Evolutionary conservation across 129 eudicot species (phyloP).

Genomic region (Saussurea involucrata): DNA sequence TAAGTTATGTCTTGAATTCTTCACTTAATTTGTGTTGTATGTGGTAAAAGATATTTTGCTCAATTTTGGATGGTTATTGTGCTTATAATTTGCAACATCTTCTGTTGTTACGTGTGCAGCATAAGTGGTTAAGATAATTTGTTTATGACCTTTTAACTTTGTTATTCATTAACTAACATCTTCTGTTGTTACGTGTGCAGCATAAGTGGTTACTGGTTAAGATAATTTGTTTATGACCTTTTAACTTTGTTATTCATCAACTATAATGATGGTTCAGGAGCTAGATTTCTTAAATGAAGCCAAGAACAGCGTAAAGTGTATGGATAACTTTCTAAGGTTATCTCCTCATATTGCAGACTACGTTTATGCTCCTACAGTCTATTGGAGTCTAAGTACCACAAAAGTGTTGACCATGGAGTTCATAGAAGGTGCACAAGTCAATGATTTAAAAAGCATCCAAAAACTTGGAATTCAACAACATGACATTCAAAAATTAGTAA

Average conservation of each 20-base stretch:
- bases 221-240: no score
- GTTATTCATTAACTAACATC: slow-evolving; percentile 25
- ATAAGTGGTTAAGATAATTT: neutral
- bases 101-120: neutral
- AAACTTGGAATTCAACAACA: slow-evolving; percentile 65
- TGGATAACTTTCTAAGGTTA: slow-evolving; percentile 85
- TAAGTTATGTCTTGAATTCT: neutral
- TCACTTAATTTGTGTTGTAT: neutral
- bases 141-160: slow-evolving; percentile 1
- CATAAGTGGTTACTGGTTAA: no score
- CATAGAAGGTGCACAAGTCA: slow-evolving; percentile 82
- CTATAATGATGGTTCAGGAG: slow-evolving; percentile 60
- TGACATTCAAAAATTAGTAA: slow-evolving; percentile 77
- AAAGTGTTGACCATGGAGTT: slow-evolving; percentile 91
- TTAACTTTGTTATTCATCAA: no score
- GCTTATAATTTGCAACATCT: neutral
- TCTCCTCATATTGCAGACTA: slow-evolving; percentile 89
- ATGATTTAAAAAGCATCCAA: slow-evolving; percentile 58
- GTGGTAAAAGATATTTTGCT: neutral
- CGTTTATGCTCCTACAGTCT: slow-evolving; percentile 66
- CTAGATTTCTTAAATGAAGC: slow-evolving; percentile 93
- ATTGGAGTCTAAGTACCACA: slow-evolving; percentile 81
- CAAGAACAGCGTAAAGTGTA: slow-evolving; percentile 76
- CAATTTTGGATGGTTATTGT: neutral
- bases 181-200: no score